These are phyloP conservation scores for Calonectria naviculata DNA, from an alignment of 2,329 filamentous ascomycete species.

Conservation along the genomic window DNA sequence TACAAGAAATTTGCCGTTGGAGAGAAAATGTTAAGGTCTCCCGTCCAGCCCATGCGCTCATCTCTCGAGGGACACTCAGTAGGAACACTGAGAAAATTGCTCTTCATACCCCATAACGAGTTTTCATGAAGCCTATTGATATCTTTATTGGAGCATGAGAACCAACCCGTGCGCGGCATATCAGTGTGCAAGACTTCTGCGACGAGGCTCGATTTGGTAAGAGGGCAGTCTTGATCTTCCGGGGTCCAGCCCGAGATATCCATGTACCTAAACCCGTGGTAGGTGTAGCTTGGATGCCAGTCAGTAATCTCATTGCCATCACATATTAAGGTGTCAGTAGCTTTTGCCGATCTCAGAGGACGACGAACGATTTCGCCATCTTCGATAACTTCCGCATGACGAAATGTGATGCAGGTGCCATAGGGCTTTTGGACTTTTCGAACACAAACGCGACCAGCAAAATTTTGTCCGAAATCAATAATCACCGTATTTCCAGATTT, in stretches of 20 bases:
- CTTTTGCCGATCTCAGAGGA: neutral
- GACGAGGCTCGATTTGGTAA: neutral
- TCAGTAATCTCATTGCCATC: neutral
- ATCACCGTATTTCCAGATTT: neutral
- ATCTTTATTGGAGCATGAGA: neutral
- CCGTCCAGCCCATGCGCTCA: neutral
- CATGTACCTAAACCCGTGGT: neutral
- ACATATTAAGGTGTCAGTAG: neutral
- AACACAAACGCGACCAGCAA: neutral
- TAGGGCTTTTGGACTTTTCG: neutral
- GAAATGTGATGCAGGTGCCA: neutral
- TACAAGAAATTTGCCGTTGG: neutral
- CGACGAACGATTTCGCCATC: neutral
- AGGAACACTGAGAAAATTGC: neutral
- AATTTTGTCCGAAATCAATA: neutral
- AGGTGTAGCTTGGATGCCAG: neutral
- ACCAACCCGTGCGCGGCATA: neutral
- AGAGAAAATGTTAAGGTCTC: neutral
- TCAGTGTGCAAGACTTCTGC: neutral
- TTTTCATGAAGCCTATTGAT: neutral
- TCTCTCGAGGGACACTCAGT: neutral
- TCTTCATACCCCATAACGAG: neutral
- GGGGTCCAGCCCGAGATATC: neutral
- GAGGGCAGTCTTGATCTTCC: neutral
- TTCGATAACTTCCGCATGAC: neutral